Evolutionary conservation across 2,329 filamentous ascomycete genomes (phyloP).

Genomic region (Venturia effusa): DNA sequence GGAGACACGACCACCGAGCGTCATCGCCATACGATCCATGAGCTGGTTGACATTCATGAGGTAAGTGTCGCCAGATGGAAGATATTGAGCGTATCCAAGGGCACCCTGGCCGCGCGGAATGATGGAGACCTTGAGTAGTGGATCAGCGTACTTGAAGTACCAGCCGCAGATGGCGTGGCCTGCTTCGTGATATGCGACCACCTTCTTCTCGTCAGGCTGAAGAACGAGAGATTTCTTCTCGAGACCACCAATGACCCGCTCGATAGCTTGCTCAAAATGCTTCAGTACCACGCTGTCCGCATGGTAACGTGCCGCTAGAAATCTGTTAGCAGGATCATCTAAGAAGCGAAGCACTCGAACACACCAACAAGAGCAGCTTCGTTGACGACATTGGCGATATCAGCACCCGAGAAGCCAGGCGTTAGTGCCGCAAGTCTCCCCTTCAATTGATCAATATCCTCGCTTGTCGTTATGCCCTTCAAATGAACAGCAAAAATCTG

Average conservation of each 20-base stretch:
- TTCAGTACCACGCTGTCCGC: slow-evolving; percentile 73
- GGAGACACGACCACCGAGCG: slow-evolving; percentile 84
- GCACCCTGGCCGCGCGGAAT: slow-evolving; percentile 92
- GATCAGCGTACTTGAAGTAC: slow-evolving; percentile 95
- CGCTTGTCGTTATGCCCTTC: slow-evolving; percentile 85
- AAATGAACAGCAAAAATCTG: slow-evolving; percentile 95
- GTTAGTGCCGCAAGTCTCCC: slow-evolving; percentile 86
- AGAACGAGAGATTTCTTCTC: slow-evolving; percentile 97
- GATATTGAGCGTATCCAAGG: slow-evolving; percentile 91
- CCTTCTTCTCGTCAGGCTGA: slow-evolving; percentile 85
- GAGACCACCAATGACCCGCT: slow-evolving; percentile 89
- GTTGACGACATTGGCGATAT: slow-evolving; percentile 97
- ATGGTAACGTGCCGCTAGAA: slow-evolving; percentile 66
- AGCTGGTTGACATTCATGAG: slow-evolving; percentile 92
- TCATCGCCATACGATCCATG: slow-evolving; percentile 99
- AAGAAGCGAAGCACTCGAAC: slow-evolving; percentile 21
- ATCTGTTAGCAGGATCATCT: slow-evolving; percentile 29
- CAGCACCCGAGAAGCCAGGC: slow-evolving; percentile 91
- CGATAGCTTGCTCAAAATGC: slow-evolving; percentile 96
- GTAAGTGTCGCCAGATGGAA: slow-evolving; percentile 85
- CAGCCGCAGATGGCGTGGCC: slow-evolving; percentile 97
- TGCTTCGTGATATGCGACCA: slow-evolving; percentile 95
- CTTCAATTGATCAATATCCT: slow-evolving; percentile 77
- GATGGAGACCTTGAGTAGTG: slow-evolving; percentile 94
- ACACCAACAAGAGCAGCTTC: slow-evolving; percentile 92